A percentile compares a stretch with the other conserved stretches of the same genome.
Conservation (phyloP, 495 filamentous ascomycete genomes). For the Zalerion maritima region DNA sequence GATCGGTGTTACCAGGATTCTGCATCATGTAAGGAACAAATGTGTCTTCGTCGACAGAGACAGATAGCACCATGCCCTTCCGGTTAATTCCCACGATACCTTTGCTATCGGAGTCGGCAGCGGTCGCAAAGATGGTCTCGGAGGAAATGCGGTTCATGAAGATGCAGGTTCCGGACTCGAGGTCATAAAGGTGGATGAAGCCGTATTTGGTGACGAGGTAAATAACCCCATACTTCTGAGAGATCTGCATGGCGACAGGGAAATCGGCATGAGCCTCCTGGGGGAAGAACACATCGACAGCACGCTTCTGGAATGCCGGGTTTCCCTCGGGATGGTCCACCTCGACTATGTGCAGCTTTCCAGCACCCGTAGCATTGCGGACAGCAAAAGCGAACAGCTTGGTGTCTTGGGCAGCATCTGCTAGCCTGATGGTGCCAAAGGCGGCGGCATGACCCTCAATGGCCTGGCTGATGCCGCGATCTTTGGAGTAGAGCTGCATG, state of each 20-base stretch:
- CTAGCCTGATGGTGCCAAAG: conserved; percentile 78
- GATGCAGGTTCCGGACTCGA: conserved; percentile 92
- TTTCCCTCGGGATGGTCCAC: conserved; percentile 86
- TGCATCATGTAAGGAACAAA: conserved; percentile 89
- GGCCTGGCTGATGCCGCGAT: conserved; percentile 89
- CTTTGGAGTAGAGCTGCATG: conserved; percentile 93
- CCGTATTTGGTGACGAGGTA: conserved; percentile 98
- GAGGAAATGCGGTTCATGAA: conserved; percentile 99
- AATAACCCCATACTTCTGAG: conserved; percentile 84
- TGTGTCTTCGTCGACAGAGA: conserved; percentile 78
- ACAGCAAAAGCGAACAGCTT: conserved; percentile 96
- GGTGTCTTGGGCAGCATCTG: conserved; percentile 77
- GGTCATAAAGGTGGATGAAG: conserved; percentile 96
- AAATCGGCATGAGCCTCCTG: conserved; percentile 91
- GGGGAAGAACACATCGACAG: conserved; percentile 95
- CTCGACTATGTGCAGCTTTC: conserved; percentile 97
- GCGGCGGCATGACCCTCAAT: conserved; percentile 96
- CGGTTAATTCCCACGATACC: conserved; percentile 93
- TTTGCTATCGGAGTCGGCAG: conserved; percentile 64
- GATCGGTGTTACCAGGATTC: conserved; percentile 78
- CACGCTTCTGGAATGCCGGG: conserved; percentile 80
- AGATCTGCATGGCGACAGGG: conserved; percentile 96
- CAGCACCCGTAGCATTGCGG: conserved; percentile 65
- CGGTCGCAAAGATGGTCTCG: conserved; percentile 95
- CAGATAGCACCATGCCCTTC: conserved; percentile 89